These are phyloP conservation scores for Ligustrum vulgare DNA, from an alignment of 257 asterid genomes.

Conservation along the genomic window DNA sequence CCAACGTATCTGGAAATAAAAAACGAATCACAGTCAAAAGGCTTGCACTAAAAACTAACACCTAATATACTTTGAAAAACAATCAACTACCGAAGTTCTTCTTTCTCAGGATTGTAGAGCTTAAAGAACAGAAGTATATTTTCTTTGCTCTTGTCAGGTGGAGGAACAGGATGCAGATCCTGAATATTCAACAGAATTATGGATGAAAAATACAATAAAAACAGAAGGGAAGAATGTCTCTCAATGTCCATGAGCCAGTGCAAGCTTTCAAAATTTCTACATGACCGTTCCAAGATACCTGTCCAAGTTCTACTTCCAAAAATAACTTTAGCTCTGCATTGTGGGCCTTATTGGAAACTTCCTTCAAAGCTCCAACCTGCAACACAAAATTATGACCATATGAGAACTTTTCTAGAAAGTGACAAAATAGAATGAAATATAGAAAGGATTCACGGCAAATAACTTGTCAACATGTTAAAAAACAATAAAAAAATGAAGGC, in stretches of 20 bases:
- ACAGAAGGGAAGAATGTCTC: conserved; percentile 15
- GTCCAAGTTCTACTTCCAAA: conserved; percentile 76
- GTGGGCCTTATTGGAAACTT: conserved; percentile 71
- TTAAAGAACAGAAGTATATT: conserved; percentile 87
- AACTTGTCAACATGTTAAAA: neutral
- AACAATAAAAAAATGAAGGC: conserved; percentile 6
- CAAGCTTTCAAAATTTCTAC: conserved; percentile 9
- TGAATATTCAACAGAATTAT: conserved; percentile 27
- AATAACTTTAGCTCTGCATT: conserved; percentile 86
- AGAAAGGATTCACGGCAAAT: neutral
- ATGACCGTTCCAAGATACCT: conserved; percentile 39
- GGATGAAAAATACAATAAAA: conserved; percentile 18
- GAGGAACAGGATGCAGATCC: conserved; percentile 71
- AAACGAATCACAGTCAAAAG: conserved; percentile 17
- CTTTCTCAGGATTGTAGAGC: conserved; percentile 85
- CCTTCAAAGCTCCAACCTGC: conserved; percentile 94
- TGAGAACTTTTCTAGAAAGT: neutral
- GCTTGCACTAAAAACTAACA: neutral
- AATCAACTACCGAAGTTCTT: conserved; percentile 74
- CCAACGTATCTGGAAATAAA: conserved; percentile 70
- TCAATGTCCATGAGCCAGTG: conserved; percentile 7
- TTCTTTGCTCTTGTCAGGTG: conserved; percentile 77
- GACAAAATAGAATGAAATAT: neutral
- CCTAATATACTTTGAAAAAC: neutral
- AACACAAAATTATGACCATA: conserved; percentile 16